Base-by-base conservation (phyloP, 805 yeast genomes). In the Cyberlindnera mississippiensis region DNA sequence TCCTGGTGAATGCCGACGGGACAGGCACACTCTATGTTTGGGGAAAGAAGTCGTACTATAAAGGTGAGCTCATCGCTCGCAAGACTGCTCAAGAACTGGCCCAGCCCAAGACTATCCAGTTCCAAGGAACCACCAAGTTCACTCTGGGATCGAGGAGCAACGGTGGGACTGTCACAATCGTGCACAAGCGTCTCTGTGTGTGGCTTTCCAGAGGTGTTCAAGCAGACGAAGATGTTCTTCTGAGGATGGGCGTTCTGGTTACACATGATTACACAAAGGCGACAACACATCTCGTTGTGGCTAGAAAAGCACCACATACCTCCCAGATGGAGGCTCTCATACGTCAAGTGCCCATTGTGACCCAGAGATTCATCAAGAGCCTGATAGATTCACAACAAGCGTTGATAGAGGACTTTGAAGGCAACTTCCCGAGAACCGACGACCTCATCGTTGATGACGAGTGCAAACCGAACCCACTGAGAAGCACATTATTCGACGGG, bases 241-340 rank as follows among this genome's bases (percentile, higher is more conserved):
- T 4, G 5, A 8, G 16, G 6, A 30, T 42, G 37, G 42, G 42
- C 2, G 37, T 42, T 8, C 8, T 12, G 13, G 17, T 28, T 3
- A 36, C 38, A 11, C 18, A 26, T 6, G 35, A 35, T 22, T 39
- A 6, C 12, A 17, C 40, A n/a, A 17, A 32, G 9, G 40, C 35
- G 3, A 36, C 42, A 9, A 39, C 46, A 12, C 40, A 35, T 14
- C 14, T 39, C 29, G 26, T 43, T 7, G 38, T 35, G 4, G 10
- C 18, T 6, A 26, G 15, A 12, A 35, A 36, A 14, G 16, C 31
- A 11, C 36, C 16, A 4, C 34, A 37, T 2, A 37, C 42, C 4
- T 15, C 28, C 3, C 42, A 37, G 3, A 43, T 64, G 22, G 60
- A 55, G 14, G 71, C 72, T 0, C 40, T 68, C 41, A 49, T 61